A percentile compares a stretch with the other conserved stretches of the same genome.
Evolutionary conservation across 345 rosid genomes (phyloP).

Genomic region (Sonneratia alba): DNA sequence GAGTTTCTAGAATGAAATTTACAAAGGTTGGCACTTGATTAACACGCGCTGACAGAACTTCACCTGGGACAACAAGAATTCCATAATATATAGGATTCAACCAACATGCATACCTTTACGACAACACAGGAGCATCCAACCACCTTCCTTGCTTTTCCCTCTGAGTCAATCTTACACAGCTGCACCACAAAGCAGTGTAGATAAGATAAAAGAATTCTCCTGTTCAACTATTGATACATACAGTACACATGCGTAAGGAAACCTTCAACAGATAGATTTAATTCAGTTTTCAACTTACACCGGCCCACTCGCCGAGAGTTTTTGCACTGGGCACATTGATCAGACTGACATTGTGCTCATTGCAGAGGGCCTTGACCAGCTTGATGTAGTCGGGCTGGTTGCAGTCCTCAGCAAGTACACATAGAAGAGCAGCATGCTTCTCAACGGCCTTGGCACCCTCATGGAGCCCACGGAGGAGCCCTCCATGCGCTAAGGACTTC

Average conservation of each 20-base stretch:
- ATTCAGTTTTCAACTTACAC: conserved; percentile 37
- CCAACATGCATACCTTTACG: conserved; percentile 43
- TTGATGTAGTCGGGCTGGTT: conserved; percentile 77
- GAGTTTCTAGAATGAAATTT: background rate
- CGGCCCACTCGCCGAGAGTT: conserved; percentile 90
- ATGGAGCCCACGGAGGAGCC: conserved; percentile 66
- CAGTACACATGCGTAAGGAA: background rate
- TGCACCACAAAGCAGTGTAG: conserved; percentile 14
- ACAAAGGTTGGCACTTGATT: background rate
- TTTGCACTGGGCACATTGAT: conserved; percentile 74
- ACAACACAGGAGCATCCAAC: conserved; percentile 83
- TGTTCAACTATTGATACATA: background rate
- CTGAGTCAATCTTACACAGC: conserved; percentile 81
- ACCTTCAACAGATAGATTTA: background rate
- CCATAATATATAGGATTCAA: background rate
- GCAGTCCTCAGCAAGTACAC: conserved; percentile 81
- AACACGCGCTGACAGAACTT: background rate
- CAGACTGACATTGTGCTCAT: conserved; percentile 56
- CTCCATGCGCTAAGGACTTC: conserved; percentile 71
- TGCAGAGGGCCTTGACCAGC: conserved; percentile 72
- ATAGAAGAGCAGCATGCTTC: conserved; percentile 63
- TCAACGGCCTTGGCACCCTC: conserved; percentile 73
- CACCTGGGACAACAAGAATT: background rate
- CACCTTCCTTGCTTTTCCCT: conserved; percentile 81
- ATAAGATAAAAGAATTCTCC: background rate